Percentiles rank a stretch among this genome's conserved stretches.
phyloP scores from a whole-genome alignment of 176 grass and related monocot genomes.

The Phragmites australis region DNA sequence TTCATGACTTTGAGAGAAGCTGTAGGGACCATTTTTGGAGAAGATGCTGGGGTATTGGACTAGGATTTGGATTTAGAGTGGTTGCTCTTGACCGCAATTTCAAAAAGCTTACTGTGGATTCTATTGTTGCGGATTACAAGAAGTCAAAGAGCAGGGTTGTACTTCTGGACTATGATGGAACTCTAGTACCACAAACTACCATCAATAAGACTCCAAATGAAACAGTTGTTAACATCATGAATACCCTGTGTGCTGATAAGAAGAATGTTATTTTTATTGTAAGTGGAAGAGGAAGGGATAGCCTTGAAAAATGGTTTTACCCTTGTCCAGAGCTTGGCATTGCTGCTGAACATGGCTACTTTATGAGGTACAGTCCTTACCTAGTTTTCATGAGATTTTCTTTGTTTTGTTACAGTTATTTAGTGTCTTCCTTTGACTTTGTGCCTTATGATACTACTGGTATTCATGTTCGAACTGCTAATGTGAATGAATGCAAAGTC shows the following conservation, averaged over 20 bases:
- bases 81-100: slow-evolving; percentile 58
- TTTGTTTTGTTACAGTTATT: not conserved
- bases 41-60: slow-evolving; percentile 50
- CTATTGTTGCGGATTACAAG: slow-evolving; percentile 57
- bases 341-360: slow-evolving; percentile 74
- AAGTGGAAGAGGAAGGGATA: slow-evolving; percentile 53
- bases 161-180: slow-evolving; percentile 56
- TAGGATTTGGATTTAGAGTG: slow-evolving; percentile 61
- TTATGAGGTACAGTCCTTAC: slow-evolving; percentile 46
- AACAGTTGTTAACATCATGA: slow-evolving; percentile 54
- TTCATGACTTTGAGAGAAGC: slow-evolving; percentile 49
- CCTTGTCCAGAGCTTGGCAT: slow-evolving; percentile 61
- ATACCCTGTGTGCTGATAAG: slow-evolving; percentile 45
- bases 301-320: slow-evolving; percentile 60
- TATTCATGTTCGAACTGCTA: slow-evolving; percentile 6
- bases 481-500: slow-evolving; percentile 4
- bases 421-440: slow-evolving; percentile 6
- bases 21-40: slow-evolving; percentile 59
- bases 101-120: slow-evolving; percentile 53
- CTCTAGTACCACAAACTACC: slow-evolving; percentile 50
- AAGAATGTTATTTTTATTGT: slow-evolving; percentile 56
- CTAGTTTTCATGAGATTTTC: not conserved
- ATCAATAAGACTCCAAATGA: slow-evolving; percentile 44
- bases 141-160: slow-evolving; percentile 51
- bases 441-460: not conserved